Base-by-base conservation (phyloP, 805 yeast genomes). In the Hanseniaspora hatyaiensis region DNA sequence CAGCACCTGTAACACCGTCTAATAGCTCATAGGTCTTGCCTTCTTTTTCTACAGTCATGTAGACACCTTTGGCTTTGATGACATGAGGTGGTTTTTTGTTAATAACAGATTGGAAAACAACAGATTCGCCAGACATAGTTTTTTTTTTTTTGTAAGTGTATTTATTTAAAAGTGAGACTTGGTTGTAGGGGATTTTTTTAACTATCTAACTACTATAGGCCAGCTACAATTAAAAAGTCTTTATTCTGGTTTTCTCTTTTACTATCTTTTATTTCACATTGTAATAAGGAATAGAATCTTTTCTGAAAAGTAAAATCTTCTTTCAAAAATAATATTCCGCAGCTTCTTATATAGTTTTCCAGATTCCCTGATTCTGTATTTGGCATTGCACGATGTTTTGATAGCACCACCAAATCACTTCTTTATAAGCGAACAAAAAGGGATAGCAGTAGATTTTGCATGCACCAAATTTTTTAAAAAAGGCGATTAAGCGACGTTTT, bases 1-100 rank as follows among this genome's bases (percentile, higher is more conserved):
- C 75, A n/a, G 76, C 77, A 52, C 75, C 76, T n/a, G 73, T 68
- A 53, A 62, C 59, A 22, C 66, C 75, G 57, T 71, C 75, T 40
- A 69, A 53, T 15, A 68, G 52, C n/a, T 57, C 56, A 38, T 57
- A 55, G 34, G 63, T 62, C 39, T 66, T 68, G 18, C 71, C 69
- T 30, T 62, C 57, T 24, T 70, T 72, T 51, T 65, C 67, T 31
- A 70, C 59, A 15, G 65, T 63, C 52, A 73, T 59, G 53, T 59
- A 60, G 42, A 61, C 53, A 30, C 77, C 77, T 36, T 66, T 59
- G 40, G 75, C 74, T 16, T 59, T 63, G 37, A 68, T 64, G 46
- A 69, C 70, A 49, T 61, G 62, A 4, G 70, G 67, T 36, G 65
- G 62, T 45, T 57, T 59, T 52, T 66, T 60, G 51, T 59, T 57